These are phyloP conservation scores for Omphalotus guepiniiformis DNA, from an alignment of 768 basidiomycete genomes.

Conservation along the genomic window DNA sequence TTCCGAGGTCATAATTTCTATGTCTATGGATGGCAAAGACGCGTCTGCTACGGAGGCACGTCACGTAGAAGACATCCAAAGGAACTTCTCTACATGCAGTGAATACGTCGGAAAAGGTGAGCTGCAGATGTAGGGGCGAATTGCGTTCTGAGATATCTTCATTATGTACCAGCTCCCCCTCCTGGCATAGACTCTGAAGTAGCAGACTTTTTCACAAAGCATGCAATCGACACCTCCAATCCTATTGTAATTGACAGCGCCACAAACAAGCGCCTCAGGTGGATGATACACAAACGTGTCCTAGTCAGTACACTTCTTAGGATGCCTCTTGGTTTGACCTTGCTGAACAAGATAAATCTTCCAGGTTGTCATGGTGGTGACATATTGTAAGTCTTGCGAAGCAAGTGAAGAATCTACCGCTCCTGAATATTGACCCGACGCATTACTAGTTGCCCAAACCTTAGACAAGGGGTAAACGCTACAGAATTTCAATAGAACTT, in stretches of 20 bases:
- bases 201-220: slow-evolving; percentile 36
- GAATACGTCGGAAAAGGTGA: slow-evolving; percentile 17
- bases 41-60: not conserved
- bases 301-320: slow-evolving; percentile 24
- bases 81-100: slow-evolving; percentile 33
- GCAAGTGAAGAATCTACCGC: too few species aligned
- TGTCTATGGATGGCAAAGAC: not conserved
- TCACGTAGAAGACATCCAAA: slow-evolving; percentile 19
- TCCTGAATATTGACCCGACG: not conserved
- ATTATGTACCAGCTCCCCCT: slow-evolving; percentile 10
- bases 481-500: not conserved
- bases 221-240: slow-evolving; percentile 18
- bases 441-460: slow-evolving; percentile 34
- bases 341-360: too few species aligned
- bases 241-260: slow-evolving; percentile 35
- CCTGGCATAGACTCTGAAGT: slow-evolving; percentile 42
- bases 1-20: too few species aligned
- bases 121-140: not conserved
- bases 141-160: not conserved
- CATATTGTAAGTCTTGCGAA: slow-evolving; percentile 35
- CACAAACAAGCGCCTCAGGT: slow-evolving; percentile 37
- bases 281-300: slow-evolving; percentile 45
- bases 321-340: not conserved
- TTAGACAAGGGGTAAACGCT: slow-evolving; percentile 39
- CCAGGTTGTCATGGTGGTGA: slow-evolving; percentile 42